A percentile compares a stretch with the other conserved stretches of the same genome.
These are phyloP conservation scores for Silene vulgaris DNA, from an alignment of 179 eudicot genomes.

Conservation along the genomic window DNA sequence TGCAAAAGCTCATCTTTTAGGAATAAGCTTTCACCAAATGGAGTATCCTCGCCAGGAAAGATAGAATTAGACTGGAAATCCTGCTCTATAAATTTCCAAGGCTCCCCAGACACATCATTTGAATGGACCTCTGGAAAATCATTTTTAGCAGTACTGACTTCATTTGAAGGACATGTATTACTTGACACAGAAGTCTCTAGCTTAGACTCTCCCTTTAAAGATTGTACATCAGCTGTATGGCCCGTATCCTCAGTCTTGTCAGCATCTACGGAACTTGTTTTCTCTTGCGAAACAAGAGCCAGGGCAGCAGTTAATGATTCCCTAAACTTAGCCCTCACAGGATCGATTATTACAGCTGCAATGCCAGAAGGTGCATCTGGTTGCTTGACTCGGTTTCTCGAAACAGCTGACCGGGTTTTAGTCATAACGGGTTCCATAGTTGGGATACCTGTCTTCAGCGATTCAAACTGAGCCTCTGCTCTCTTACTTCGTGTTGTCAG, in stretches of 20 bases:
- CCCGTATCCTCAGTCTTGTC: background rate
- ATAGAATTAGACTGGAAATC: conserved; percentile 18
- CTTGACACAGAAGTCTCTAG: background rate
- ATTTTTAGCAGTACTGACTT: conserved; percentile 3
- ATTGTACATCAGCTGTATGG: background rate
- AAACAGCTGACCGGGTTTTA: conserved; percentile 13
- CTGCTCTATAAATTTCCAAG: conserved; percentile 21
- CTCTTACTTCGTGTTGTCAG: background rate
- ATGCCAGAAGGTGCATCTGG: conserved; percentile 11
- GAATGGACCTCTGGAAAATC: conserved; percentile 4
- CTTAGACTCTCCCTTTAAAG: conserved; percentile 5
- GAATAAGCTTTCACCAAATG: conserved; percentile 16
- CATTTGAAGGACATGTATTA: background rate
- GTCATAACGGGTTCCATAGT: conserved; percentile 3
- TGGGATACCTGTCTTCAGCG: background rate
- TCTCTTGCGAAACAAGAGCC: conserved; percentile 18
- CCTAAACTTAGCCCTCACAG: conserved; percentile 15
- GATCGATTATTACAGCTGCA: background rate
- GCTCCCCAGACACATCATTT: conserved; percentile 16
- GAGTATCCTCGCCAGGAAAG: conserved; percentile 13
- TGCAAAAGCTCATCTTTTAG: conserved; percentile 18
- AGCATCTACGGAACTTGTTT: conserved; percentile 4
- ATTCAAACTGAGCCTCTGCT: conserved; percentile 1
- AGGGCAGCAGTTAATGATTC: conserved; percentile 17
- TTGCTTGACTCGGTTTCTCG: conserved; percentile 2